Conservation (phyloP, 179 eudicot genomes). For the Patellifolia procumbens region DNA sequence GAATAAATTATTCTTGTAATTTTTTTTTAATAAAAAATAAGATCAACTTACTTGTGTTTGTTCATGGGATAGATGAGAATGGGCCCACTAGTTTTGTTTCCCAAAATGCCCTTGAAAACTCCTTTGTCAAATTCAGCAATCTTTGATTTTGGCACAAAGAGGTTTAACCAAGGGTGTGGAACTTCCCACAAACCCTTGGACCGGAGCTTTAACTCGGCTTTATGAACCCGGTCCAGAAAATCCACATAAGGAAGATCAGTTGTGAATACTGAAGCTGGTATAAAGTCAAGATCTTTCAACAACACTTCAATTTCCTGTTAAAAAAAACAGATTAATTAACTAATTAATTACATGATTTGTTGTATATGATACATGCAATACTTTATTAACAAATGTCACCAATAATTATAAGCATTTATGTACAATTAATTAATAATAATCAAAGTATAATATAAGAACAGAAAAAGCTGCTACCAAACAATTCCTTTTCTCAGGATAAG, state of each 20-base stretch:
- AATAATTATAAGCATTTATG: slow-evolving; percentile 12
- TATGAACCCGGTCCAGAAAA: slow-evolving; percentile 96
- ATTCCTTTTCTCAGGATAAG: slow-evolving; percentile 47
- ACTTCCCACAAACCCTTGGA: slow-evolving; percentile 89
- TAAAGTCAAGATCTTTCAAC: slow-evolving; percentile 54
- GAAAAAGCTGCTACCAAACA: slow-evolving; percentile 43
- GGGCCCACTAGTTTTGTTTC: slow-evolving; percentile 84
- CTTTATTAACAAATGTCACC: not conserved
- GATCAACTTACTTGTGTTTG: slow-evolving; percentile 66
- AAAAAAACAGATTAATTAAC: not conserved
- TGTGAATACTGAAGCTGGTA: slow-evolving; percentile 69
- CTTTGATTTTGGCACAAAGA: slow-evolving; percentile 77
- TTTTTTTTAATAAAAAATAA: not conserved
- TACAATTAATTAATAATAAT: not conserved
- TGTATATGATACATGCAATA: not conserved
- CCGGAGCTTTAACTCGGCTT: slow-evolving; percentile 87
- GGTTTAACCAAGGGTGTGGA: slow-evolving; percentile 96
- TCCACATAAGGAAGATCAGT: slow-evolving; percentile 83
- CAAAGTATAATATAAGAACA: slow-evolving; percentile 17
- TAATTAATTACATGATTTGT: not conserved
- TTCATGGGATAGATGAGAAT: slow-evolving; percentile 96
- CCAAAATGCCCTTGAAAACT: slow-evolving; percentile 87
- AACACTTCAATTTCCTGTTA: slow-evolving; percentile 72
- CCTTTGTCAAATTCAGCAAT: slow-evolving; percentile 75
- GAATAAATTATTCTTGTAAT: too few relatives aligned